These are phyloP conservation scores for Amanita pallidorosea DNA, from an alignment of 768 basidiomycete species.

Conservation along the genomic window DNA sequence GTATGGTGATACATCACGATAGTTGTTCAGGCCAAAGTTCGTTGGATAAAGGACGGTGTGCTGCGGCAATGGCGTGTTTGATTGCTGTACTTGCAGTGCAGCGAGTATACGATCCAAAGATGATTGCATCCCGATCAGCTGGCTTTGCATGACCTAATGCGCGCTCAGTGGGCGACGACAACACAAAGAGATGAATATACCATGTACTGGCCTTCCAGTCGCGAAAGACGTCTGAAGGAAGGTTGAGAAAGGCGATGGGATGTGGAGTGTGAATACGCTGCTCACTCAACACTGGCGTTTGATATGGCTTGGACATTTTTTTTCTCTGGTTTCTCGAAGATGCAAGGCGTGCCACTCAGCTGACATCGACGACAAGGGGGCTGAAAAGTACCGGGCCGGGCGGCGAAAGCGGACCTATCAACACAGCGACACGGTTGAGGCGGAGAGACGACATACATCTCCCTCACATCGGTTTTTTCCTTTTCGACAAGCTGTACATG, in stretches of 20 bases:
- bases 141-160: slow-evolving; percentile 76
- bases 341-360: slow-evolving; percentile 65
- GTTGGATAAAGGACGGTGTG: slow-evolving; percentile 24
- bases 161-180: slow-evolving; percentile 4
- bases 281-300: slow-evolving; percentile 66
- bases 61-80: slow-evolving; percentile 20
- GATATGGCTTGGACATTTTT: slow-evolving; percentile 55
- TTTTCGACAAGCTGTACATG: slow-evolving; percentile 82
- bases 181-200: slow-evolving; percentile 26
- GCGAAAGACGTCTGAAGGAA: slow-evolving; percentile 56
- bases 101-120: slow-evolving; percentile 75
- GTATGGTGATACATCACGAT: slow-evolving; percentile 21
- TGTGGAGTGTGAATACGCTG: slow-evolving; percentile 9
- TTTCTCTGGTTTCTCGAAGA: slow-evolving; percentile 90
- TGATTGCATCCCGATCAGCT: slow-evolving; percentile 92
- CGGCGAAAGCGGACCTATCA: slow-evolving; percentile 59
- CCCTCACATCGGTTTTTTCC: slow-evolving; percentile 93
- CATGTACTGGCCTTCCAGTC: slow-evolving; percentile 79
- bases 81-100: slow-evolving; percentile 41
- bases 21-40: slow-evolving; percentile 17
- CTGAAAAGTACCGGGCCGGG: slow-evolving; percentile 61
- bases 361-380: slow-evolving; percentile 87
- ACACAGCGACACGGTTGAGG: slow-evolving; percentile 32
- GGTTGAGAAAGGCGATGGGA: slow-evolving; percentile 7
- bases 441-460: slow-evolving; percentile 48